phyloP scores from a whole-genome alignment of 2,329 filamentous ascomycete genomes.

The Chaetoscypha palmicola region DNA sequence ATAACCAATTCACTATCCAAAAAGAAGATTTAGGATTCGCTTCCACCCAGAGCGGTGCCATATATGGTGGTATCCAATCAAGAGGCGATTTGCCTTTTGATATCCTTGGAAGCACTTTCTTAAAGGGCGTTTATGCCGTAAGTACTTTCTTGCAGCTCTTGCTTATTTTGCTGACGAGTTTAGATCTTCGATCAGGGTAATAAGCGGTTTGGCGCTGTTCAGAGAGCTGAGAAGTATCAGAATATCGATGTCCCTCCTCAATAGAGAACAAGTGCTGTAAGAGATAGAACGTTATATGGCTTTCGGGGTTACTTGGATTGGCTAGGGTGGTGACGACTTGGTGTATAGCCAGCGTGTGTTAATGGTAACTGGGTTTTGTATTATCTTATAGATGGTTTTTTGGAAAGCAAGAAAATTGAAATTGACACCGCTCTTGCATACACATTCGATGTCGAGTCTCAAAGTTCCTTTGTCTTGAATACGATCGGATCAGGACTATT shows the following conservation, averaged over 20 bases:
- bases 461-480: no score
- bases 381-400: no score
- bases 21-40: constrained; percentile 55
- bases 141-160: constrained; percentile 21
- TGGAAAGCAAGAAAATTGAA: no score
- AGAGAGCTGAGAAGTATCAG: constrained; percentile 34
- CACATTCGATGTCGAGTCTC: no score
- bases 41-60: constrained; percentile 43
- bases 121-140: constrained; percentile 54
- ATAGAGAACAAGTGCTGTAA: no score
- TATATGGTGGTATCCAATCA: constrained; percentile 55
- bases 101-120: constrained; percentile 51
- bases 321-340: no score
- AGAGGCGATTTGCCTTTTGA: constrained; percentile 47
- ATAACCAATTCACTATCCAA: constrained; percentile 48
- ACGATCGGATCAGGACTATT: no score
- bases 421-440: no score
- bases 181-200: constrained; percentile 54
- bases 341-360: no score
- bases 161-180: constrained; percentile 4
- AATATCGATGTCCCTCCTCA: constrained; percentile 24
- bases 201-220: constrained; percentile 48
- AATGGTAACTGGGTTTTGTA: no score
- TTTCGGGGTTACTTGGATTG: no score
- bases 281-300: no score